phyloP scores from a whole-genome alignment of 164 flowering plant genomes.

The Vitis amurensis region DNA sequence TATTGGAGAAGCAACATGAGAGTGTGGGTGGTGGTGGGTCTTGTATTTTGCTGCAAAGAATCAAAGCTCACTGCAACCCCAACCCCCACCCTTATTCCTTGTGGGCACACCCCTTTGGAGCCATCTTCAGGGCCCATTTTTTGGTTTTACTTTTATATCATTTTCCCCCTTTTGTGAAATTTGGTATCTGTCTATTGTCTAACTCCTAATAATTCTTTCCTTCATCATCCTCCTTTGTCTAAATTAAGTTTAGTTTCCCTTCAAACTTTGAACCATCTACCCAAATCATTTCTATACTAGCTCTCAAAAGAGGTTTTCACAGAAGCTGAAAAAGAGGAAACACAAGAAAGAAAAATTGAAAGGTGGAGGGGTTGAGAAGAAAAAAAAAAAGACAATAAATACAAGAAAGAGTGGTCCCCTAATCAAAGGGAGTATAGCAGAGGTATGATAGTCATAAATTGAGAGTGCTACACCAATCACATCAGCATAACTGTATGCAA shows the following conservation, averaged over 20 bases:
- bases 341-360: no score
- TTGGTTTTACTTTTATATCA: neutral
- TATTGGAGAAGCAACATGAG: neutral
- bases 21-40: conserved; percentile 6
- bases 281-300: no score
- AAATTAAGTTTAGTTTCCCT: no score
- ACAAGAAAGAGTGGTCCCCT: conserved; percentile 16
- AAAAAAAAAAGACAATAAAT: conserved; percentile 4
- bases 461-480: conserved; percentile 3
- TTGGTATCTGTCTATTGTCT: neutral
- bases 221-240: no score
- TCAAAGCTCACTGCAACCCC: conserved; percentile 14
- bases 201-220: neutral
- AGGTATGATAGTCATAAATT: neutral
- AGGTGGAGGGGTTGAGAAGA: conserved; percentile 7
- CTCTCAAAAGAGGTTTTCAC: no score
- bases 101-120: conserved; percentile 17
- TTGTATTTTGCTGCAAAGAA: conserved; percentile 16
- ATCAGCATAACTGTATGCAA: neutral
- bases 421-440: neutral
- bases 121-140: conserved; percentile 7
- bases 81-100: conserved; percentile 9
- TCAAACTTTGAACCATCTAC: no score
- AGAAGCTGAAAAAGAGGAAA: no score
- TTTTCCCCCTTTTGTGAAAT: neutral